Percentiles rank a stretch among this genome's conserved stretches.
phyloP scores from a whole-genome alignment of 257 asterid species.

The Solanum lycopersicoides region DNA sequence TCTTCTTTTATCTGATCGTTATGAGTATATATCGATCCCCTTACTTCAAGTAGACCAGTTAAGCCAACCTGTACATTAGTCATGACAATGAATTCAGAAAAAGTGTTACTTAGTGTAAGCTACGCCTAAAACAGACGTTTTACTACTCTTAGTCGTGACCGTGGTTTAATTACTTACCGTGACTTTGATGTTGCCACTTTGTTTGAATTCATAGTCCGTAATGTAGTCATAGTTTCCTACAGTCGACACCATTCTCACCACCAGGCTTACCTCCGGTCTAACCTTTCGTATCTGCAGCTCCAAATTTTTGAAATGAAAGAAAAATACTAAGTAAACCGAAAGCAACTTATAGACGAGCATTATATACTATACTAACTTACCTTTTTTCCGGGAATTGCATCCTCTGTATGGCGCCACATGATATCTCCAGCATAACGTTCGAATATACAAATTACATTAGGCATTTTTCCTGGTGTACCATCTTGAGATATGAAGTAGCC shows the following conservation, averaged over 20 bases:
- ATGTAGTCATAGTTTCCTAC: not conserved
- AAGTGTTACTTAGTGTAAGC: not conserved
- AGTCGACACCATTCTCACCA: not conserved
- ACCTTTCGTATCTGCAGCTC: no score
- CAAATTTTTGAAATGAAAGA: no score
- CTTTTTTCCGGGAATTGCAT: conserved; percentile 22
- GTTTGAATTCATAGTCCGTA: not conserved
- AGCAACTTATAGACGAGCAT: no score
- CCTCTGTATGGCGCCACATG: conserved; percentile 72
- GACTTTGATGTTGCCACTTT: not conserved
- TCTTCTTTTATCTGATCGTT: not conserved
- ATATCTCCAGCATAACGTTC: conserved; percentile 48
- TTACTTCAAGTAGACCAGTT: not conserved
- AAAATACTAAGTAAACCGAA: no score
- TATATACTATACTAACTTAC: conserved; percentile 12
- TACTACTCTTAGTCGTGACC: not conserved
- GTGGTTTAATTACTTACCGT: not conserved
- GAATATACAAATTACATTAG: conserved; percentile 45
- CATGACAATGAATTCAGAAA: not conserved
- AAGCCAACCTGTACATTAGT: not conserved
- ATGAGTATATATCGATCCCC: not conserved
- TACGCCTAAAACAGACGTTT: not conserved
- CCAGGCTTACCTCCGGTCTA: no score
- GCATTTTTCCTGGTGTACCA: conserved; percentile 29
- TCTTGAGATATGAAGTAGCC: conserved; percentile 29